Conservation (phyloP, 768 basidiomycete genomes). For the Gymnopilus dilepis region DNA sequence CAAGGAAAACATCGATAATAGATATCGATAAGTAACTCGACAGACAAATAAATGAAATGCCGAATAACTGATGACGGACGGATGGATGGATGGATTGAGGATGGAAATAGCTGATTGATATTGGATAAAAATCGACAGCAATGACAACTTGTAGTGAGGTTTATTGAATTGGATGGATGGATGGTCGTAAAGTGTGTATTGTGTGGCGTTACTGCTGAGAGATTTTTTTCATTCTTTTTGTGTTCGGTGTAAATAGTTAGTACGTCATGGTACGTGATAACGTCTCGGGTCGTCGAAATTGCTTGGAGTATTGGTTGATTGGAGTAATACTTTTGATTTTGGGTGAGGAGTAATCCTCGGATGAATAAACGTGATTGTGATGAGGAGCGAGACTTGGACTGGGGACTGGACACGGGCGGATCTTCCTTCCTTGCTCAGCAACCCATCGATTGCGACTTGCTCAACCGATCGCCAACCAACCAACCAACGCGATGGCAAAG, state of each 20-base stretch:
- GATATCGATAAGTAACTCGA: conserved; percentile 7
- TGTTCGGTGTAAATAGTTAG: neutral
- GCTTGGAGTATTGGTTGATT: neutral
- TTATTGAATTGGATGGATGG: neutral
- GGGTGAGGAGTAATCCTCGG: neutral
- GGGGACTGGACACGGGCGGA: neutral
- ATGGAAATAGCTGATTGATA: conserved; percentile 9
- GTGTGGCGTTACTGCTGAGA: conserved; percentile 3
- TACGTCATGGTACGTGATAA: conserved; percentile 6
- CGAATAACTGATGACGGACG: conserved; percentile 1
- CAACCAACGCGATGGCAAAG: neutral
- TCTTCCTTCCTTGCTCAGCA: neutral
- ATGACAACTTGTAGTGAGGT: neutral
- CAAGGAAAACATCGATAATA: neutral
- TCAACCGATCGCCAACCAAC: neutral
- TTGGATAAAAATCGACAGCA: neutral
- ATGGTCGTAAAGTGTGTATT: neutral
- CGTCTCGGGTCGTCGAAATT: neutral
- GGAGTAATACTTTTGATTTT: neutral
- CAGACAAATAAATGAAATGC: neutral
- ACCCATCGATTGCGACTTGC: conserved; percentile 5
- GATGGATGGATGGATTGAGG: neutral
- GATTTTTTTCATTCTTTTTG: neutral
- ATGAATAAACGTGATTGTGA: neutral
- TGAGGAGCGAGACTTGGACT: neutral